phyloP scores from a whole-genome alignment of 129 eudicot species.

The Rutidosis leptorrhynchoides region DNA sequence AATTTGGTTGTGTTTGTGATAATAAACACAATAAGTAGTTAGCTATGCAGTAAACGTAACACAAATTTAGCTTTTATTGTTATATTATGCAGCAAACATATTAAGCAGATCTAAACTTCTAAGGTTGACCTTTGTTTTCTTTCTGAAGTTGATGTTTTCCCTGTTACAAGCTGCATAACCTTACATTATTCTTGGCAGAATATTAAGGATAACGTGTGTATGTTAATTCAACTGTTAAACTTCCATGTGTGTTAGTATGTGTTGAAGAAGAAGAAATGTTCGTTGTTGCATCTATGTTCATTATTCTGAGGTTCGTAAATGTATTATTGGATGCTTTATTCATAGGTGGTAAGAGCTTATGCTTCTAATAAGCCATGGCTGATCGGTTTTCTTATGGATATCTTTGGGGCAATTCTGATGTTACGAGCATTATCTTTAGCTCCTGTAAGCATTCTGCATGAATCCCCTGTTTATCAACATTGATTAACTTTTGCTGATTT shows the following conservation, averaged over 20 bases:
- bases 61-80: not conserved
- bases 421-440: constrained; percentile 94
- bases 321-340: constrained; percentile 1
- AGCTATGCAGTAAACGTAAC: not conserved
- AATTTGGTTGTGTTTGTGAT: too few species aligned
- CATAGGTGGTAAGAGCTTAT: constrained; percentile 87
- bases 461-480: constrained; percentile 6
- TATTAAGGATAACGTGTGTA: too few species aligned
- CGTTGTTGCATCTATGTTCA: not conserved
- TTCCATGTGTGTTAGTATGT: not conserved
- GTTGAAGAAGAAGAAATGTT: not conserved
- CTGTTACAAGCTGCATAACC: not conserved
- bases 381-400: constrained; percentile 83
- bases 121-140: constrained; percentile 6
- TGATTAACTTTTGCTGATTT: not conserved
- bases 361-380: constrained; percentile 82
- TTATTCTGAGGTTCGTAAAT: constrained; percentile 7
- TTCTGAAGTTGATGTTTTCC: constrained; percentile 1
- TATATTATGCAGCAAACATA: not conserved
- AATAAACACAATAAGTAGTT: too few species aligned
- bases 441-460: constrained; percentile 57
- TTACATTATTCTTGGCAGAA: not conserved
- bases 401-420: constrained; percentile 91
- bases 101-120: not conserved
- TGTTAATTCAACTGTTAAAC: not conserved